Base-by-base conservation (phyloP, 2,329 filamentous ascomycete genomes). In the Shiraia bambusicola region DNA sequence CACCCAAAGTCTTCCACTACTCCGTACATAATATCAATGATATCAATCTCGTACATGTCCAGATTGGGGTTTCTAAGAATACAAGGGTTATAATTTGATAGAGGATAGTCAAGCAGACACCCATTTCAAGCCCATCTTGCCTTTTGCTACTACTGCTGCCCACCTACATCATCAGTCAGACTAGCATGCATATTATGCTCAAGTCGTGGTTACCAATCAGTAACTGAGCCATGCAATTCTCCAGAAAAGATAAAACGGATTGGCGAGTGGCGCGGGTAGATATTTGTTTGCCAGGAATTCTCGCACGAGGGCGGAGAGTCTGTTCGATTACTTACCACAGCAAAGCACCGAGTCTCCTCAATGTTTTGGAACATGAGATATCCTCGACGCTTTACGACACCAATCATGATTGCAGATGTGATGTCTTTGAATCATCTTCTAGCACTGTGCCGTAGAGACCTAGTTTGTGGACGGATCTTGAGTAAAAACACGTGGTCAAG, bases 291-390 rank as follows among this genome's bases (percentile, higher is more conserved):
- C 60, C 0, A 62, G 77, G 42, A 86, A 86, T 49, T 82, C 81
- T 0, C 70, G 77, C 28, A 78, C 77, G 0, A 67, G 67, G 35
- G 78, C 81, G 0, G 70, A 73, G 40, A 69, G 82, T 45, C 54
- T 76, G 32, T 65, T 85, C 15, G 78, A 75, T 0, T 86, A 82
- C 78, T 0, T 86, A 82, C 78, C 69, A 73, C 35, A 78, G 80
- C 0, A 65, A 62, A 12, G 67, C 73, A n/a, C 63, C 63, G 2
- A 72, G 71, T 16, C 47, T 86, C 42, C 58, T 76, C 49, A 78
- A 82, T 15, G 26, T 15, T 12, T 8, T 65, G 3, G 61, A 61
- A 34, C 36, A 19, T 3, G 61, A n/a, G n/a, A 66, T 47, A 37
- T 65, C 4, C 10, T 58, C 28, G 55, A 50, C 36, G 56, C 46